A percentile compares a stretch with the other conserved stretches of the same genome.
These are phyloP conservation scores for Periconia digitata DNA, from an alignment of 2,329 filamentous ascomycete genomes.

Conservation along the genomic window DNA sequence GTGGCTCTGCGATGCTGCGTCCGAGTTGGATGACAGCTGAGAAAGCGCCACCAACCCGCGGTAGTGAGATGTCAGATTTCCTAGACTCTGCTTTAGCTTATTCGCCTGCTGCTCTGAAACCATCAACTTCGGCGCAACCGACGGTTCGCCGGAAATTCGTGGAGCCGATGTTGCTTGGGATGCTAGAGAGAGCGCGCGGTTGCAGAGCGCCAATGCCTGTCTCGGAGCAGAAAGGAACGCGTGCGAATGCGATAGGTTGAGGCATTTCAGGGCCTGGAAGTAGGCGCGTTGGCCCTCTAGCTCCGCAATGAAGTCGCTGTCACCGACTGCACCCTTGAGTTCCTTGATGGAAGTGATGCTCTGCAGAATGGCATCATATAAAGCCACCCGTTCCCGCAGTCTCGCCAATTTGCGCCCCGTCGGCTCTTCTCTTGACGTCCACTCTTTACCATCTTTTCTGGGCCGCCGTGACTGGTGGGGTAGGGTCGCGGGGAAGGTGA, in stretches of 20 bases:
- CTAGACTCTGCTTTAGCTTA: slow-evolving; percentile 63
- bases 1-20: slow-evolving; percentile 50
- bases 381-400: slow-evolving; percentile 80
- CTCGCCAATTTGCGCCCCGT: slow-evolving; percentile 75
- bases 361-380: slow-evolving; percentile 90
- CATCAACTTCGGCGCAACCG: slow-evolving; percentile 64
- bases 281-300: slow-evolving; percentile 79
- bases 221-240: slow-evolving; percentile 69
- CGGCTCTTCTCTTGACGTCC: slow-evolving; percentile 61
- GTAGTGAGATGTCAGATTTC: slow-evolving; percentile 74
- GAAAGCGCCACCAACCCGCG: slow-evolving; percentile 84
- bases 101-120: slow-evolving; percentile 62
- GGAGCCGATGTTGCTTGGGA: slow-evolving; percentile 51
- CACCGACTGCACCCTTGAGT: slow-evolving; percentile 84
- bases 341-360: slow-evolving; percentile 82
- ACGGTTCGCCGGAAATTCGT: slow-evolving; percentile 37
- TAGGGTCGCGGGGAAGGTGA: slow-evolving; percentile 57
- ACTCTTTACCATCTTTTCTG: slow-evolving; percentile 53
- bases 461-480: slow-evolving; percentile 56
- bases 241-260: slow-evolving; percentile 85
- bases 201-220: slow-evolving; percentile 83
- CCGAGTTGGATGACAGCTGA: slow-evolving; percentile 57
- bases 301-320: slow-evolving; percentile 73
- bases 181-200: slow-evolving; percentile 68
- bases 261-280: slow-evolving; percentile 85